Evolutionary conservation across 129 eudicot genomes (phyloP), one percentile per base, ranked within the genome.

Genomic region (Cynara cardunculus): DNA sequence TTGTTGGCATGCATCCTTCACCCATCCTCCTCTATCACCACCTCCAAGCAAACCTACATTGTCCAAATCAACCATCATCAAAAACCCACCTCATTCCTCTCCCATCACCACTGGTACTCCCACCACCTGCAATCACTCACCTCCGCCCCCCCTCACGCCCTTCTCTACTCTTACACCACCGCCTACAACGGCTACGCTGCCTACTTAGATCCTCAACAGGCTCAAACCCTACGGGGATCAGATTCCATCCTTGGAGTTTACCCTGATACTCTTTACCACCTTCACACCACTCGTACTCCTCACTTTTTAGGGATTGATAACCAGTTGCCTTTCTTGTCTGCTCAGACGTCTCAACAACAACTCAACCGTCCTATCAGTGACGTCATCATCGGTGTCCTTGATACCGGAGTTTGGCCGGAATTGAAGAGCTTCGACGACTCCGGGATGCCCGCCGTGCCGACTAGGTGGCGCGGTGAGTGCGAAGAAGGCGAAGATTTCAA

Each of bases 321-420:
- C 1, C 86, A 81, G 14, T 49, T 72, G 35, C 85, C 83, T 9
- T 41, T 69, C 18, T 75, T 84, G 86, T 85, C 81, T 6, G 93
- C 86, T 25, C 86, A 61, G 30, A 69, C 77, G 1, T 82, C 86
- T 9, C 86, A 76, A 26, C 78, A 84, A 11, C 78, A 82, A 12
- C 78, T 76, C 16, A 80, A 75, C 62, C 72, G 49, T 24, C 91
- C 87, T 2, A 70, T 86, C 0, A 75, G 77, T 2, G 95, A 91
- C 61, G 98, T 94, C 32, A 84, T 94, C 12, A 26, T 91, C 0
- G 98, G 97, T 0, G 90, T 94, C 0, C 80, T 94, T 8, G 98
- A 94, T 72, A 90, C 98, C 44, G 97, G 98, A 8, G 86, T 89
- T 5, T 90, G 94, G 92, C 94, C 98, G 1, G 95, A 94, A 62